Base-by-base conservation (phyloP, 2,329 filamentous ascomycete species). In the Salinomyces thailandicus region DNA sequence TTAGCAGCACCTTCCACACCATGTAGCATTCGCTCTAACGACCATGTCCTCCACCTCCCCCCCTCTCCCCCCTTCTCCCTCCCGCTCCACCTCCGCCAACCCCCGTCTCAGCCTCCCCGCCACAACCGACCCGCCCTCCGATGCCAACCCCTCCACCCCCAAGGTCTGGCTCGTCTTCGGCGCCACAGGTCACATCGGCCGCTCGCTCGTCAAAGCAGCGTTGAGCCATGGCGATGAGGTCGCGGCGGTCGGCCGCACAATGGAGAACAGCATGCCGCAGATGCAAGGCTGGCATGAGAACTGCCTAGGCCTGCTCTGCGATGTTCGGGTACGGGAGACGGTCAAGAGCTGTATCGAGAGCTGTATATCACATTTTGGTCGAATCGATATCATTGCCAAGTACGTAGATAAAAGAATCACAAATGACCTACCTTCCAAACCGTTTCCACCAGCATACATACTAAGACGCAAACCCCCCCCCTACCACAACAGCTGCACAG, bases 131-230 rank as follows among this genome's bases (percentile, higher is more conserved):
- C 89, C 89, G 17, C 86, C 87, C 1, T 73, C 76, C 13, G 72
- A 78, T 8, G 71, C 73, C 31, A 79, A 80, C 39, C 77, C 81
- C 8, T 68, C 75, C 2, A 81, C 79, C 57, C 81, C 81, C 57
- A 74, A 86, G 44, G 80, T 89, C 64, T 96, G 89, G 89, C 77
- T 96, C 56, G 85, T 96, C 37, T 98, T 95, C 61, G 91, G 91
- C 33, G 87, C 85, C 33, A 95, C 87, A n/a, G 91, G 91, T 38
- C 91, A 98, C 54, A 93, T 96, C 71, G 91, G 91, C 41, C 80
- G 85, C 35, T 93, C 84, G 5, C 75, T 96, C 14, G 84, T 89
- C 41, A 89, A 91, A 53, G 77, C 75, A 37, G 85, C 83, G 12
- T 24, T 39, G 31, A 35, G 32, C 20, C 37, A 39, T 50, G 81